phyloP scores from a whole-genome alignment of 2,329 filamentous ascomycete species.

The Pseudogymnoascus sp. region DNA sequence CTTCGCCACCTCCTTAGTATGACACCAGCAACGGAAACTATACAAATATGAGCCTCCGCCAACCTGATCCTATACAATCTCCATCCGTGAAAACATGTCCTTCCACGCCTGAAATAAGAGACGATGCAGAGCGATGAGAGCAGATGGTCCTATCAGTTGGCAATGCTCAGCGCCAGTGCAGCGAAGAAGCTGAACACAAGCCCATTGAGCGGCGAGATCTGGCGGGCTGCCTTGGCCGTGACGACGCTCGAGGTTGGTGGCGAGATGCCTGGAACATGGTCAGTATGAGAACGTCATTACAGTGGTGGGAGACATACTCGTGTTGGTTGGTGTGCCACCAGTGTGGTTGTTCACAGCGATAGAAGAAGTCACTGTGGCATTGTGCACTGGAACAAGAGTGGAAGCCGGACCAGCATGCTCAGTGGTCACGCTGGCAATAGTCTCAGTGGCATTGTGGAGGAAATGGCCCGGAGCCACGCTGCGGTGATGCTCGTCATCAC shows the following conservation, averaged over 20 bases:
- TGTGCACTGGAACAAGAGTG: not conserved
- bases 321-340: not conserved
- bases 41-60: constrained; percentile 8
- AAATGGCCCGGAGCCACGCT: not conserved
- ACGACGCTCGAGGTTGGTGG: not conserved
- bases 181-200: not conserved
- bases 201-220: not conserved
- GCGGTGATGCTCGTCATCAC: not conserved
- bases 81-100: not conserved
- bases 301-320: not conserved
- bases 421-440: not conserved
- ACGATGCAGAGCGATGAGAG: not conserved
- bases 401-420: not conserved
- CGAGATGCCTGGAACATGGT: not conserved
- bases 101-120: constrained; percentile 1
- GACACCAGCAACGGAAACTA: constrained; percentile 4
- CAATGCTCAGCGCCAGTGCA: not conserved
- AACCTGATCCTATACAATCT: constrained; percentile 5
- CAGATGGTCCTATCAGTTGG: not conserved
- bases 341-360: not conserved
- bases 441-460: not conserved
- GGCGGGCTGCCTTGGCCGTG: not conserved
- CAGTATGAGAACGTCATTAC: not conserved
- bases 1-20: not conserved
- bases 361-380: not conserved